These are phyloP conservation scores for Digitaria exilis DNA, from an alignment of 202 grass and related monocot species.

Conservation along the genomic window DNA sequence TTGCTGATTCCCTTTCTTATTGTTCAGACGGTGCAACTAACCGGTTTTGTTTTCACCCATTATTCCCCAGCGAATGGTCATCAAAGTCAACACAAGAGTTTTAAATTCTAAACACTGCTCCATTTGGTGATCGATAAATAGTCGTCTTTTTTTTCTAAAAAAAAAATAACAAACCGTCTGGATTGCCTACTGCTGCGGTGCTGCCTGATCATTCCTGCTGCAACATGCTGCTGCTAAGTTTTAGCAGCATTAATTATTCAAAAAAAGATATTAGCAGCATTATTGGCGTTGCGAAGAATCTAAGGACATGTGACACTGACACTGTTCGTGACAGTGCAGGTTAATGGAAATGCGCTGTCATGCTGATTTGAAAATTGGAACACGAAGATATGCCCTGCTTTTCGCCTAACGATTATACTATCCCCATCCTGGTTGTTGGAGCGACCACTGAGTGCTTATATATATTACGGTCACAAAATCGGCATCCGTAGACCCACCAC, in stretches of 20 bases:
- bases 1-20: background rate
- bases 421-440: constrained; percentile 33
- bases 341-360: background rate
- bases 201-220: background rate
- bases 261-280: background rate
- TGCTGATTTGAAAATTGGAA: background rate
- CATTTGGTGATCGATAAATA: background rate
- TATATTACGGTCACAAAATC: background rate
- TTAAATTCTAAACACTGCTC: background rate
- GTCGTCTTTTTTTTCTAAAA: no score
- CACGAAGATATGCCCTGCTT: background rate
- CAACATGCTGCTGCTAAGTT: no score
- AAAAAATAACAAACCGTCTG: background rate
- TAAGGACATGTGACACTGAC: constrained; percentile 2
- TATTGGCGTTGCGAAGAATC: constrained; percentile 33
- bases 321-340: background rate
- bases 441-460: background rate
- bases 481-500: background rate
- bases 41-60: background rate
- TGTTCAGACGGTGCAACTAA: background rate
- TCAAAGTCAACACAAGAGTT: background rate
- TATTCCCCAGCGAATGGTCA: background rate
- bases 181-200: background rate
- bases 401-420: background rate
- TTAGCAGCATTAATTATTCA: no score